Evolutionary conservation across 177 flowering plant species (phyloP).

Genomic region (Tripterygium wilfordii): DNA sequence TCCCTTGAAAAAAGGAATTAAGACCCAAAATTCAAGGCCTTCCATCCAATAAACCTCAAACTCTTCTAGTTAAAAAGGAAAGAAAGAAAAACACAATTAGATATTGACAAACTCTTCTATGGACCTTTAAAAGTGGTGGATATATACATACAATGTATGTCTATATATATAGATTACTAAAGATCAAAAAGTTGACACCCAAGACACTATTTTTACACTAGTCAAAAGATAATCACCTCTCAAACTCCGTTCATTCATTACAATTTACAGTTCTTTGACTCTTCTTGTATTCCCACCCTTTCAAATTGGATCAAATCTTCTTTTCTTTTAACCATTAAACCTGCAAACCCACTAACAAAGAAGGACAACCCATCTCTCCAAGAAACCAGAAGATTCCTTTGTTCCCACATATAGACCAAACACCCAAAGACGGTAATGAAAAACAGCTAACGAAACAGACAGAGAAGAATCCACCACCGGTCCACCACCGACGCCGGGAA

Average conservation of each 20-base stretch:
- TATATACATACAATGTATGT: too few species aligned
- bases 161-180: too few species aligned
- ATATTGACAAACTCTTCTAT: too few species aligned
- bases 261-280: conserved; percentile 8
- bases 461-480: neutral
- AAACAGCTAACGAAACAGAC: neutral
- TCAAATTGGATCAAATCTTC: neutral
- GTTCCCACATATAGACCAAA: neutral
- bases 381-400: conserved; percentile 21
- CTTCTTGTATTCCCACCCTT: conserved; percentile 4
- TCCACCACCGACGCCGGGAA: neutral
- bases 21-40: conserved; percentile 7
- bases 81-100: neutral
- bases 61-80: neutral
- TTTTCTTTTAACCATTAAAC: conserved; percentile 5
- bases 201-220: neutral
- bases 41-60: conserved; percentile 10
- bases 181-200: neutral
- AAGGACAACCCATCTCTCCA: conserved; percentile 19
- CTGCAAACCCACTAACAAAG: neutral
- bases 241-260: neutral
- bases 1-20: neutral
- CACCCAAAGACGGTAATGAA: neutral
- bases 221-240: neutral
- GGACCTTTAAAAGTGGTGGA: too few species aligned